phyloP scores from a whole-genome alignment of 1,284 basidiomycete genomes.

The Moesziomyces antarcticus region DNA sequence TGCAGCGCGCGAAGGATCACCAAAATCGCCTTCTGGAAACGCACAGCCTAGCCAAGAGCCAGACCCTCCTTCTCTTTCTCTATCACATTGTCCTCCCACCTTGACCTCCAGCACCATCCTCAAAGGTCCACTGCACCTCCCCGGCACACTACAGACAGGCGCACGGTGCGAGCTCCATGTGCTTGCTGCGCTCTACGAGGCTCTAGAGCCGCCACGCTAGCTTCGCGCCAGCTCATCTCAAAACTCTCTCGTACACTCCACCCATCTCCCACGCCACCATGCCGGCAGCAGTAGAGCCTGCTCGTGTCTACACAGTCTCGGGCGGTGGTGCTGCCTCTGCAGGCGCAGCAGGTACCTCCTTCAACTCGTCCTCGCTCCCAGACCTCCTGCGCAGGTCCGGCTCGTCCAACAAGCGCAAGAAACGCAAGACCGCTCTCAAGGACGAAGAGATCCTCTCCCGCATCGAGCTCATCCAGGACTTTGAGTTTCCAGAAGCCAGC shows the following conservation, averaged over 20 bases:
- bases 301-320: constrained; percentile 64
- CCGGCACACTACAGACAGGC: background rate
- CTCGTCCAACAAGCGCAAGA: constrained; percentile 65
- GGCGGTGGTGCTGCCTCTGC: constrained; percentile 50
- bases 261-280: constrained; percentile 13
- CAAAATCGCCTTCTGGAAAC: too few species aligned
- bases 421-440: constrained; percentile 53
- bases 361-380: constrained; percentile 65
- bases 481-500: constrained; percentile 96
- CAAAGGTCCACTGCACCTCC: background rate
- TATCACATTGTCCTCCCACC: background rate
- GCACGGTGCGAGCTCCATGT: constrained; percentile 3
- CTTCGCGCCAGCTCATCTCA: background rate
- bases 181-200: constrained; percentile 1
- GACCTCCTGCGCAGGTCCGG: constrained; percentile 63
- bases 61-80: background rate
- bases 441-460: constrained; percentile 59
- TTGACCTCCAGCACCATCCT: background rate
- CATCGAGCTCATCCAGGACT: constrained; percentile 76
- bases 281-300: constrained; percentile 59
- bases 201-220: constrained; percentile 5
- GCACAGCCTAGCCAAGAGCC: constrained; percentile 2
- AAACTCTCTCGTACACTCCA: background rate
- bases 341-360: constrained; percentile 57
- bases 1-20: too few species aligned